Evolutionary conservation across 495 filamentous ascomycete genomes (phyloP).

Genomic region (Ramalina intermedia): DNA sequence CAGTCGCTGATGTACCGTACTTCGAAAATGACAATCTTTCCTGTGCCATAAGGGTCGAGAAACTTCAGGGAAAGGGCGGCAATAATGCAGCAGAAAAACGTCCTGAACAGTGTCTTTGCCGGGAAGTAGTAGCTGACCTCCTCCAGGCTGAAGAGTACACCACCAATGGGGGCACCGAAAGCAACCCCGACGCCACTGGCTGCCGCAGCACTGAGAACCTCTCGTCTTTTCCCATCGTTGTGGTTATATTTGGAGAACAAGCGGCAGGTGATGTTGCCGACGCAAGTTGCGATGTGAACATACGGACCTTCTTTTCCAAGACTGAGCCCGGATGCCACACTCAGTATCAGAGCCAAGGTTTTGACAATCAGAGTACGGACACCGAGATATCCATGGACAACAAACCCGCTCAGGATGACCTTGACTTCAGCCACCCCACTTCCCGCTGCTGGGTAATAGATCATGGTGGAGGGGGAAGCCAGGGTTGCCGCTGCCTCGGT

Average conservation of each 20-base stretch:
- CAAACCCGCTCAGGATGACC: slow-evolving; percentile 93
- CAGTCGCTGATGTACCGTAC: slow-evolving; percentile 87
- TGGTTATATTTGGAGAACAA: slow-evolving; percentile 84
- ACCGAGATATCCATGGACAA: slow-evolving; percentile 89
- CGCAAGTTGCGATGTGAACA: slow-evolving; percentile 90
- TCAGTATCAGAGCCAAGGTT: slow-evolving; percentile 67
- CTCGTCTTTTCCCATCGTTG: slow-evolving; percentile 83
- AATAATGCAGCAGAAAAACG: slow-evolving; percentile 94
- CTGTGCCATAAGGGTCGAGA: slow-evolving; percentile 87
- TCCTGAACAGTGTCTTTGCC: slow-evolving; percentile 94
- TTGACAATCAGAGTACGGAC: slow-evolving; percentile 81
- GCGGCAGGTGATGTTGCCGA: slow-evolving; percentile 90
- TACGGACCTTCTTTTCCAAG: slow-evolving; percentile 95
- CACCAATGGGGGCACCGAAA: slow-evolving; percentile 85
- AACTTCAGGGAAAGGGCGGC: slow-evolving; percentile 86
- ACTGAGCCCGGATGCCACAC: slow-evolving; percentile 82
- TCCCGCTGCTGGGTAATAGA: slow-evolving; percentile 91
- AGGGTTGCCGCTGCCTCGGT: slow-evolving; percentile 8
- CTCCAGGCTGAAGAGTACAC: slow-evolving; percentile 86
- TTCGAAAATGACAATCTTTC: slow-evolving; percentile 92
- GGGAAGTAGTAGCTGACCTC: slow-evolving; percentile 98
- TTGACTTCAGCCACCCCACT: slow-evolving; percentile 96
- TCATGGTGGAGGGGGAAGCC: slow-evolving; percentile 45
- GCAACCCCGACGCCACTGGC: slow-evolving; percentile 90
- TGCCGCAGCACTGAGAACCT: slow-evolving; percentile 83